These are phyloP conservation scores for Umbilicus rupestris DNA, from an alignment of 164 flowering plant species.

Conservation along the genomic window DNA sequence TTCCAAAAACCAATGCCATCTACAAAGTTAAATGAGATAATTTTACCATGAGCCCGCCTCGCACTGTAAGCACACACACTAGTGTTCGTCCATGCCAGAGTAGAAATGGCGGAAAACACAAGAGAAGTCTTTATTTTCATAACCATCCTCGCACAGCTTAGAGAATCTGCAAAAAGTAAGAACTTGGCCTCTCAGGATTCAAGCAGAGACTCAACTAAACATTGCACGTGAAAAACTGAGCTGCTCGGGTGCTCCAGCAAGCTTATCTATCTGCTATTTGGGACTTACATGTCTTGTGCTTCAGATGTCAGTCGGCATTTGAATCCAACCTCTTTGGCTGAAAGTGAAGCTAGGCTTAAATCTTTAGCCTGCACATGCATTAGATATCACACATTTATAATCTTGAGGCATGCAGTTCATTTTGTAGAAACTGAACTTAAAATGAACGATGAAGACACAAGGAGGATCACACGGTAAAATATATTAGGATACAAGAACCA, in stretches of 20 bases:
- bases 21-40: background rate
- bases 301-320: conserved; percentile 46
- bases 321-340: conserved; percentile 50
- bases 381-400: background rate
- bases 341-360: conserved; percentile 54
- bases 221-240: background rate
- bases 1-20: background rate
- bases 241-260: background rate
- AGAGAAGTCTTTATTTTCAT: conserved; percentile 48
- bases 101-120: conserved; percentile 55
- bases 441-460: background rate
- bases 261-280: background rate
- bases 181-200: background rate
- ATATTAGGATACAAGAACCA: conserved; percentile 10
- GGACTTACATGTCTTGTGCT: conserved; percentile 58
- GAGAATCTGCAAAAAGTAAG: conserved; percentile 28
- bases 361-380: conserved; percentile 58
- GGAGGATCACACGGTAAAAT: background rate
- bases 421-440: background rate
- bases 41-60: background rate
- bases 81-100: conserved; percentile 39
- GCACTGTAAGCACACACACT: background rate
- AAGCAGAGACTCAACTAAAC: background rate
- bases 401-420: background rate
- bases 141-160: conserved; percentile 42